Percentiles rank a stretch among this genome's conserved stretches.
Conservation (phyloP, 2,329 filamentous ascomycete genomes). For the Penicillium sp. region DNA sequence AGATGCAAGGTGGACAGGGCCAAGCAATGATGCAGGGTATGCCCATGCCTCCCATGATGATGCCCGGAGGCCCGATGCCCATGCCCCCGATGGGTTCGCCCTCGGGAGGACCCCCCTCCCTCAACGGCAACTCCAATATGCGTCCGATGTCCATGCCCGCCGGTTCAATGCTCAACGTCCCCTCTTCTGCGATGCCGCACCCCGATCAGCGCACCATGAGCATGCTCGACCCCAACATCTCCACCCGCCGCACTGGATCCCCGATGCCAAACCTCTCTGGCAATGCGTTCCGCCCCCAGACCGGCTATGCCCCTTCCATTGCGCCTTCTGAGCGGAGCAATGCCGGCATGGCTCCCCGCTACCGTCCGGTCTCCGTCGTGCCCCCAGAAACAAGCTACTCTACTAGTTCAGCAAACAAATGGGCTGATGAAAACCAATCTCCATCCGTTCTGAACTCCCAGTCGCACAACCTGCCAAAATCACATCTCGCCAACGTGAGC, state of each 20-base stretch:
- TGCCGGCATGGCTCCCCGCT: slow-evolving; percentile 83
- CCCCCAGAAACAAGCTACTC: slow-evolving; percentile 40
- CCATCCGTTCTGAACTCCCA: slow-evolving; percentile 23
- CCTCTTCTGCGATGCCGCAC: slow-evolving; percentile 24
- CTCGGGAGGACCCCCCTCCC: slow-evolving; percentile 25
- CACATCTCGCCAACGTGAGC: slow-evolving; percentile 30
- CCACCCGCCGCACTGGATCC: slow-evolving; percentile 38
- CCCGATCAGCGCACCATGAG: slow-evolving; percentile 70
- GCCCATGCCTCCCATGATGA: slow-evolving; percentile 20
- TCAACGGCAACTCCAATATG: slow-evolving; percentile 29
- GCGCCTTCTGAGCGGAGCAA: slow-evolving; percentile 96
- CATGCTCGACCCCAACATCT: slow-evolving; percentile 70
- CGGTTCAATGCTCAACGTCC: slow-evolving; percentile 22
- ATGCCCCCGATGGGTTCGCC: slow-evolving; percentile 13
- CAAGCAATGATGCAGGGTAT: slow-evolving; percentile 32
- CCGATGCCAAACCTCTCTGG: slow-evolving; percentile 37
- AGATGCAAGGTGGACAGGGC: slow-evolving; percentile 60
- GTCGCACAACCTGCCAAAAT: slow-evolving; percentile 27
- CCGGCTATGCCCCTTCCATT: slow-evolving; percentile 80
- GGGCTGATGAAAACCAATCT: slow-evolving; percentile 39
- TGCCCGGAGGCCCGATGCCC: slow-evolving; percentile 9
- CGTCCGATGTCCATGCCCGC: slow-evolving; percentile 53
- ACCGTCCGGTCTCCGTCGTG: slow-evolving; percentile 80
- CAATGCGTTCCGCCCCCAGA: slow-evolving; percentile 26
- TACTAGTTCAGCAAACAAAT: slow-evolving; percentile 37